Evolutionary conservation across 2,329 filamentous ascomycete genomes (phyloP).

Genomic region (Aureobasidium sp.): DNA sequence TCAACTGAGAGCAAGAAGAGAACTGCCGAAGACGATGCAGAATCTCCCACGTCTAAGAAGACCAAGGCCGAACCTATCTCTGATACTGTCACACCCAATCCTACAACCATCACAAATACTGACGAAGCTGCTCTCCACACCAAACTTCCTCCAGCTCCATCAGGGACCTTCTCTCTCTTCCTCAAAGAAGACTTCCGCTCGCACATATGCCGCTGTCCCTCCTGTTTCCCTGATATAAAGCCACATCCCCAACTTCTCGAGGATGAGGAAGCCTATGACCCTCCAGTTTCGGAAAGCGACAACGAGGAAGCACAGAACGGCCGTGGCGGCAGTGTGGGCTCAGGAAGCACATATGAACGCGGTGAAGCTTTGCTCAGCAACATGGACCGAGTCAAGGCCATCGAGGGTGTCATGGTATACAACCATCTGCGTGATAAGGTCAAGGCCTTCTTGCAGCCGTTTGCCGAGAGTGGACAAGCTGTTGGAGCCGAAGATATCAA

Average conservation of each 20-base stretch:
- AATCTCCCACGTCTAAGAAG: neutral
- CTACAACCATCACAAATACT: slow-evolving; percentile 17
- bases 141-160: slow-evolving; percentile 50
- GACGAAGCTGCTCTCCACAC: slow-evolving; percentile 20
- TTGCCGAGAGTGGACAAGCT: slow-evolving; percentile 80
- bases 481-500: slow-evolving; percentile 96
- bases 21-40: slow-evolving; percentile 5
- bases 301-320: slow-evolving; percentile 48
- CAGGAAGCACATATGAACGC: slow-evolving; percentile 78
- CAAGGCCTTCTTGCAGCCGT: slow-evolving; percentile 89
- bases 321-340: slow-evolving; percentile 52
- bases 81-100: neutral
- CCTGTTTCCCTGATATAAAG: slow-evolving; percentile 69
- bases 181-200: slow-evolving; percentile 72
- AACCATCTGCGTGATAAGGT: slow-evolving; percentile 93
- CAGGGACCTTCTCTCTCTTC: slow-evolving; percentile 69
- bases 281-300: slow-evolving; percentile 61
- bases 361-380: slow-evolving; percentile 88
- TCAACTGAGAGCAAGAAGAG: slow-evolving; percentile 1
- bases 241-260: slow-evolving; percentile 76
- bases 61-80: neutral
- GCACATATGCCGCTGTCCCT: slow-evolving; percentile 70
- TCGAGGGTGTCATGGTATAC: slow-evolving; percentile 95
- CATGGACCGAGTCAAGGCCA: slow-evolving; percentile 85
- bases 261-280: slow-evolving; percentile 91